Percentiles rank a stretch among this genome's conserved stretches.
Conservation (phyloP, 2,329 filamentous ascomycete genomes). For the Aspergillus calidoustus region DNA sequence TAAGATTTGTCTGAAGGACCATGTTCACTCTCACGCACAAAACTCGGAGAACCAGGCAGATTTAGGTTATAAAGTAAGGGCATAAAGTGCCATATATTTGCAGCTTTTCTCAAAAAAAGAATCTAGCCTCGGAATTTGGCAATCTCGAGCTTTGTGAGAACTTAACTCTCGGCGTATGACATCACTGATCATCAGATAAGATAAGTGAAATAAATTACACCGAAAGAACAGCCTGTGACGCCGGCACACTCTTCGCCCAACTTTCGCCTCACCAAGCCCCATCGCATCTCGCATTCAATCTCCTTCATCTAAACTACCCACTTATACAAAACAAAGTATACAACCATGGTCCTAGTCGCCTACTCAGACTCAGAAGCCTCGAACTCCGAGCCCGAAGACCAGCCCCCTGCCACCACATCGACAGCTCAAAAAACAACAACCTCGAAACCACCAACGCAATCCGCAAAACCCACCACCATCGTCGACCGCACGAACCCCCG, state of each 20-base stretch:
- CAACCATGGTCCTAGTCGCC: conserved; percentile 75
- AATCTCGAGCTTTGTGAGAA: not conserved
- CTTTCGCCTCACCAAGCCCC: not conserved
- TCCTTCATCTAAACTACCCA: not conserved
- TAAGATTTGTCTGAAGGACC: not conserved
- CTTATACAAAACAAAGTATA: not conserved
- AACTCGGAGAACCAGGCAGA: not conserved
- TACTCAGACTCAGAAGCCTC: conserved; percentile 81
- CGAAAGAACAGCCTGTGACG: not conserved
- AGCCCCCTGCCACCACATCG: conserved; percentile 23
- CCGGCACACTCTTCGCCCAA: not conserved
- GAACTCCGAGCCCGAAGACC: conserved; percentile 59
- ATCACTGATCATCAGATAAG: conserved; percentile 28
- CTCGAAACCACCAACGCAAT: conserved; percentile 35
- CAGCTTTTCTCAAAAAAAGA: no score
- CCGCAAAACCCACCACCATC: conserved; percentile 68
- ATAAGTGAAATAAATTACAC: conserved; percentile 19
- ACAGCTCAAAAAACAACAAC: conserved; percentile 26
- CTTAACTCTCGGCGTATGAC: conserved; percentile 6
- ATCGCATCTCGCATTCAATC: not conserved
- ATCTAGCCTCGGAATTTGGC: no score
- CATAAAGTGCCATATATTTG: no score
- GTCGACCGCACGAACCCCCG: conserved; percentile 79
- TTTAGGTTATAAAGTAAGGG: not conserved
- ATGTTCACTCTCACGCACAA: no score